Percentiles rank a stretch among this genome's conserved stretches.
Evolutionary conservation across 116 monocot species (phyloP).

Genomic region (Cymodocea nodosa): DNA sequence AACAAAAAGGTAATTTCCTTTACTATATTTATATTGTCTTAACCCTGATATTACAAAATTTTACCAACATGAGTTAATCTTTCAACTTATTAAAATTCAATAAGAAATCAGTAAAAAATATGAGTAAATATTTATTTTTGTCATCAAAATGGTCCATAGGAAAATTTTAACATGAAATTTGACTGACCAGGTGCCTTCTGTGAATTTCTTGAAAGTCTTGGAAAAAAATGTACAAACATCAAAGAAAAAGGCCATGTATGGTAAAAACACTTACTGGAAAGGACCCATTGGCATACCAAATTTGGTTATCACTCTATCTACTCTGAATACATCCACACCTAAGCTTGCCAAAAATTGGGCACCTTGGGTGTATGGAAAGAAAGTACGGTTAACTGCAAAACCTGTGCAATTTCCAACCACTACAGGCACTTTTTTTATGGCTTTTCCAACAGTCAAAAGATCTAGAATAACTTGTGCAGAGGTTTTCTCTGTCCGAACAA

Average conservation of each 20-base stretch:
- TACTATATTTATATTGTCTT: too few species aligned
- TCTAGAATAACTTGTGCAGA: slow-evolving; percentile 79
- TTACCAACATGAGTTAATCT: too few species aligned
- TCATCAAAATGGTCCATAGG: too few species aligned
- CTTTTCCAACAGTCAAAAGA: slow-evolving; percentile 63
- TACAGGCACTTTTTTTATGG: slow-evolving; percentile 76
- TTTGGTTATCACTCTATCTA: slow-evolving; percentile 56
- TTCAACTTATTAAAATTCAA: too few species aligned
- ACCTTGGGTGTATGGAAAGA: slow-evolving; percentile 63
- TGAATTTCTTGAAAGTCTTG: neutral
- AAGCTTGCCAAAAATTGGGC: slow-evolving; percentile 42
- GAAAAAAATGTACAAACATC: neutral
- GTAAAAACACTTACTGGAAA: slow-evolving; percentile 50
- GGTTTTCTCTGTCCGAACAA: slow-evolving; percentile 60
- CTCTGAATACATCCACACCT: slow-evolving; percentile 61
- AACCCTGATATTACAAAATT: too few species aligned
- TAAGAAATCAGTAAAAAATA: too few species aligned
- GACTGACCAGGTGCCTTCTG: neutral
- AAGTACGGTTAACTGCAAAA: slow-evolving; percentile 75
- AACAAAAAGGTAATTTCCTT: too few species aligned
- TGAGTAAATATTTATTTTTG: too few species aligned
- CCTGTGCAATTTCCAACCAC: slow-evolving; percentile 82
- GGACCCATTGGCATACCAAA: slow-evolving; percentile 91
- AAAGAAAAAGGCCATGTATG: neutral
- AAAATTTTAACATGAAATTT: too few species aligned